Percentiles rank a stretch among this genome's conserved stretches.
phyloP scores from a whole-genome alignment of 495 filamentous ascomycete species.

The Penicillium nucicola region DNA sequence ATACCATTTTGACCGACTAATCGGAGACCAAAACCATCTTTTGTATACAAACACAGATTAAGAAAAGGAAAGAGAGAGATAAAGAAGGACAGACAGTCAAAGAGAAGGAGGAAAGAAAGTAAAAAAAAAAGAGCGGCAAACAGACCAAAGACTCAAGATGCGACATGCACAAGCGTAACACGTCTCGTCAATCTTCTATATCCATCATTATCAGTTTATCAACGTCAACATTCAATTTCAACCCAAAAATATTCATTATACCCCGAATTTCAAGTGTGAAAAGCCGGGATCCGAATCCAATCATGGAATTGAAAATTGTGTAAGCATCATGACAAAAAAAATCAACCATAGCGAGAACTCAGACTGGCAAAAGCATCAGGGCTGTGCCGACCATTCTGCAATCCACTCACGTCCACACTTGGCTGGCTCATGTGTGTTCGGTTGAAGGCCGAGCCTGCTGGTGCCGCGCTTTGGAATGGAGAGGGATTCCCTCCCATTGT shows the following conservation, averaged over 20 bases:
- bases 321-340: not conserved
- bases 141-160: slow-evolving; percentile 9
- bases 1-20: slow-evolving; percentile 4
- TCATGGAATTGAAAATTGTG: not conserved
- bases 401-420: slow-evolving; percentile 76
- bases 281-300: no score
- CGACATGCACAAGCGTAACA: slow-evolving; percentile 18
- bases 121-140: slow-evolving; percentile 7
- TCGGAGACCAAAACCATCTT: not conserved
- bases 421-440: slow-evolving; percentile 76
- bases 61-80: not conserved
- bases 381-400: slow-evolving; percentile 80
- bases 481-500: slow-evolving; percentile 6
- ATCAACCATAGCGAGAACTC: slow-evolving; percentile 58
- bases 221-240: not conserved
- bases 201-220: slow-evolving; percentile 5
- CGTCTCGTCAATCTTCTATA: slow-evolving; percentile 22
- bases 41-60: not conserved
- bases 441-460: slow-evolving; percentile 13
- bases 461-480: slow-evolving; percentile 10
- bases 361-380: slow-evolving; percentile 97
- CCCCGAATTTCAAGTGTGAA: no score
- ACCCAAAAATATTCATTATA: no score
- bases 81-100: not conserved
- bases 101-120: not conserved